Base-by-base conservation (phyloP, 371 early-diverging fungal genomes). In the Phascolomyces articulosus region DNA sequence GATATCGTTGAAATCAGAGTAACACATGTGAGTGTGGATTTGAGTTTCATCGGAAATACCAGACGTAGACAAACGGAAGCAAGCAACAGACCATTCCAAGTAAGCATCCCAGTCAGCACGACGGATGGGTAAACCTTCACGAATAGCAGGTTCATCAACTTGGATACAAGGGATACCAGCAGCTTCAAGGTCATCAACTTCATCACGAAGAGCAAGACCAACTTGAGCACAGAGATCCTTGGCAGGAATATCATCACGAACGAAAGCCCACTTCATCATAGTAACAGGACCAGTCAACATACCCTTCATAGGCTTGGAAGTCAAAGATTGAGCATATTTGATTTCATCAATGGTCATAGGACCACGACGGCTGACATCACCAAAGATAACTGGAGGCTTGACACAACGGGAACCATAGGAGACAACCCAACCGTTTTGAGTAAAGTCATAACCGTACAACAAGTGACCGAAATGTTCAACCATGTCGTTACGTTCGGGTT, bases 1-100 rank as follows among this genome's bases (percentile, higher is more conserved):
- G 80, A 98, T 98, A 82, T 96, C 97, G 78, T 97, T 94, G 82
- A 98, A 98, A 83, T 97, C 98, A 77, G 93, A 92, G 92, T 97
- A 98, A 87, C 98, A 98, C 86, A 93, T 93, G 80, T 95, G 95
- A 64, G 96, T 90, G 89, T 98, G 98, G 80, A 98, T 95, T 85
- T 98, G 96, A 62, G 97, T 96, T 29, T 86, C 86, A 73, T 95
- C 88, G 29, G 79, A 72, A 58, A 98, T 98, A 68, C 93, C 95
- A 60, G 92, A 83, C 61, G 94, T 93, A 64, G 96, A 85, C 61
- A 98, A 86, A 73, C 91, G 88, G 93, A 98, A 98, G 67, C 94
- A 87, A 55, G 90, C 91, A 67, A 96, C 96, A 64, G 98, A 93
- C 98, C 98, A 98, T 65, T 91, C 80, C 67, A 97, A 89, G 84